Evolutionary conservation across 495 filamentous ascomycete species (phyloP), one percentile per base, ranked within the genome.

Genomic region (Collariella sp.): DNA sequence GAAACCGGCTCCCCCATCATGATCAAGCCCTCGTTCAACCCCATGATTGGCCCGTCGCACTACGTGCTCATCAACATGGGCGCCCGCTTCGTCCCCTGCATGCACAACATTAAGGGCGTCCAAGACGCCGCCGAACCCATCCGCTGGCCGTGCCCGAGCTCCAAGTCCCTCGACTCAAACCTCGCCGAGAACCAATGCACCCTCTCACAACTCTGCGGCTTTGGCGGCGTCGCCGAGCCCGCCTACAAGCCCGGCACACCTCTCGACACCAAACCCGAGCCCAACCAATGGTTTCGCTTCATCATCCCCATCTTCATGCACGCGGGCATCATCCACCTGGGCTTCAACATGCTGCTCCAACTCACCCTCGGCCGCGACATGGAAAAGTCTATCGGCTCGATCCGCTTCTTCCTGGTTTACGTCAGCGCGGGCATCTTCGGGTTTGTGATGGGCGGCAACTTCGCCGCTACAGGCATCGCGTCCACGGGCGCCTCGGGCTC

Each of bases 41-140:
- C 87, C 41, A 95, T 98, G 88, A 94, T 98, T 64, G 93, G 93
- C 0, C 93, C 93, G 3, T 94, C 90, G 2, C 78, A 85, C 4
- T 88, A 87, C 59, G 79, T 97, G 26, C 83, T 93, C 57, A 95
- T 98, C 69, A 94, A 93, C 65, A 95, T 97, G 89, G 93, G 93
- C 54, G 88, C 91, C 33, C 82, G 91, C 23, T 98, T 86, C 66
- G 81, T 88, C 6, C 88, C 91, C 6, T 98, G 93, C 68, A 98
- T 98, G 93, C 90, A 89, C 71, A 86, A 82, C 52, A 79, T 86
- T 13, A 68, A 80, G 19, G 77, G 78, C 3, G 71, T 93, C 11
- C 83, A 90, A 60, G 78, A 74, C 34, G 66, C 72, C 19, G 54
- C 42, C 7, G 44, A 57, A 0, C 41, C 49, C 3, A 52, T 67